Base-by-base conservation (phyloP, 208 protist genomes). In the Trypanosoma caninum region DNA sequence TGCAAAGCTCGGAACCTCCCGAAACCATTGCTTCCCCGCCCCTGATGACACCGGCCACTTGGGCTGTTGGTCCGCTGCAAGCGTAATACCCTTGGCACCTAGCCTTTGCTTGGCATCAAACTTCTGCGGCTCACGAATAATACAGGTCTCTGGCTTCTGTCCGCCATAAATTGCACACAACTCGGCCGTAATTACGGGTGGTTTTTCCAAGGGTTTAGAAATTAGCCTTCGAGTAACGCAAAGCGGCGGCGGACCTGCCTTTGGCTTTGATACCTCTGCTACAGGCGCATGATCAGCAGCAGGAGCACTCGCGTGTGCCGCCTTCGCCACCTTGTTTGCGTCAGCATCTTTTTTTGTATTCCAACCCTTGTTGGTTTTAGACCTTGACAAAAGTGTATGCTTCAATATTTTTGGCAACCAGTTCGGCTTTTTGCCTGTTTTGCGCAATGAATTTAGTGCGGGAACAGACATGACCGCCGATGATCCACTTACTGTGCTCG, bases 1-100 rank as follows among this genome's bases (percentile, higher is more conserved):
- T 48, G 85, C 79, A 72, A 82, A 85, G 9, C 69, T 74, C 22
- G 87, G 82, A 16, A 93, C 81, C 35, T 74, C 76, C 5, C 74
- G 69, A 54, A 93, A 93, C 87, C 87, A 93, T 28, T 79, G 70
- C 34, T 69, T 58, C 37, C 46, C 53, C 57, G 18, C 13, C 44
- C 27, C 59, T 11, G 28, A 2, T 14, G n/a, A 10, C 38, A 37
- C 41, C 20, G 65, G 75, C 69, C 75, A 75, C 18, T 22, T 45
- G 11, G 73, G 31, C 14, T 70, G 63, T 64, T 67, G 74, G 53
- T 70, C 54, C 16, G 46, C 58, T 20, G 52, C 52, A 0, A 18
- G 27, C 40, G 11, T 10, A 8, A 8, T 5, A 35, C 2, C 8
- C 8, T 48, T 41, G n/a, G 18, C 22, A 27, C 0, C 23, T 14